Base-by-base conservation (phyloP, 306 rosid species). In the Vicia villosa region DNA sequence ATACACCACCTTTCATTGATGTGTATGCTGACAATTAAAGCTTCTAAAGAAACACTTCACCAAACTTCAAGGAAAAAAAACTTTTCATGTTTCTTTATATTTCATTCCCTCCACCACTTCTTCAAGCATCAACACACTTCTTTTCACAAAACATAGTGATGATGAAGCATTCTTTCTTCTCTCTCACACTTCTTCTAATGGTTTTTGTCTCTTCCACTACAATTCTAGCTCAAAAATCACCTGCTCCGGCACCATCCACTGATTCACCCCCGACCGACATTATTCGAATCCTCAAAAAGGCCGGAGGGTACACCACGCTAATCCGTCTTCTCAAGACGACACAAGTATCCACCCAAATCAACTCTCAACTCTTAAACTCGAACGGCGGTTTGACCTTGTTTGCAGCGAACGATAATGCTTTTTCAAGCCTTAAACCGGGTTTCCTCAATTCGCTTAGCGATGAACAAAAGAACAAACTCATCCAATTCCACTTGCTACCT, bases 401-500 rank as follows among this genome's bases (percentile, higher is more conserved):
- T n/a, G 90, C 90, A 1, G 89, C 86, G 0, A 78, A 73, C 2
- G 91, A 89, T 69, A 87, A 79, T 1, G 88, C 96, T 0, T 89
- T 89, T 15, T 42, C 89, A 0, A 65, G 67, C 70, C 92, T 89
- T 63, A 83, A 89, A 59, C 50, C 91, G 0, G 92, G 96, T 0
- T 83, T 89, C 75, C 92, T 86, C 45, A 89, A 89, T 19, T 81
- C 86, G 16, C 86, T 86, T 0, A 72, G 47, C 1, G 91, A 87
- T 10, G 83, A 89, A 58, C 86, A 85, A 26, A 89, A 89, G 65
- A 89, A 77, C 37, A 81, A 89, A 58, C 90, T 87, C 32, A 40
- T 89, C 42, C 96, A 86, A 22, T 89, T 83, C 80, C 92, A 89
- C 72, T 47, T 89, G 59, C 68, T 89, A 14, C 92, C 88, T 36